phyloP scores from a whole-genome alignment of 805 yeast genomes.

The Kuraishia piskuri region DNA sequence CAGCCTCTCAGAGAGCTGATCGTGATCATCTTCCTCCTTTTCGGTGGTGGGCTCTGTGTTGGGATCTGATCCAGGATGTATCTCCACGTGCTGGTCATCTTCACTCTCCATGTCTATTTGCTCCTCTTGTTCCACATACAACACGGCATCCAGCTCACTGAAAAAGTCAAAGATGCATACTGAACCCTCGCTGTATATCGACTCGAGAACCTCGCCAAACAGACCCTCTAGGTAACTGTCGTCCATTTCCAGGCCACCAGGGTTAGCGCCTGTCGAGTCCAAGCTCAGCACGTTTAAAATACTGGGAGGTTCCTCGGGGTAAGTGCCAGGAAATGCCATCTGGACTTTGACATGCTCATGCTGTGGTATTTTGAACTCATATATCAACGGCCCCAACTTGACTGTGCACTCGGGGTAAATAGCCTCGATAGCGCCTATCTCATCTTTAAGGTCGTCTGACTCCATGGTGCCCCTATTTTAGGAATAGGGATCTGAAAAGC shows the following conservation, averaged over 20 bases:
- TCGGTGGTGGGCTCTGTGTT: constrained; percentile 3
- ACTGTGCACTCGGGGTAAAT: constrained; percentile 66
- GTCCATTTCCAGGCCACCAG: constrained; percentile 18
- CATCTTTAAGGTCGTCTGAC: constrained; percentile 56
- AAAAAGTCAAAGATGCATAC: constrained; percentile 79
- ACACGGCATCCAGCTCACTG: constrained; percentile 52
- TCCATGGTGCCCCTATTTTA: constrained; percentile 8
- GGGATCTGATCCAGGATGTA: background rate
- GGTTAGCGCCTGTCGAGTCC: constrained; percentile 13
- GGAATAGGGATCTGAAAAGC: too few species aligned
- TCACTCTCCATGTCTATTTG: constrained; percentile 13
- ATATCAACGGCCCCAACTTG: constrained; percentile 27
- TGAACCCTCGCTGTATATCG: constrained; percentile 46
- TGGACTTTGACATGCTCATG: constrained; percentile 55
- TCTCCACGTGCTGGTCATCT: constrained; percentile 14
- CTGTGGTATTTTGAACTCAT: constrained; percentile 49
- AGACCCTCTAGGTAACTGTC: constrained; percentile 34
- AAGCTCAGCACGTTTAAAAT: constrained; percentile 43
- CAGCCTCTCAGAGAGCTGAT: background rate
- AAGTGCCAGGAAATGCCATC: constrained; percentile 59
- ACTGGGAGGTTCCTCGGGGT: constrained; percentile 62
- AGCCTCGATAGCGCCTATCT: constrained; percentile 75
- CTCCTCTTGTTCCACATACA: constrained; percentile 27
- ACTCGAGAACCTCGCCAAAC: constrained; percentile 43
- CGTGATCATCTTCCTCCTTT: background rate